Conservation (phyloP, 441 rosid species). For the Populus hybrid region DNA sequence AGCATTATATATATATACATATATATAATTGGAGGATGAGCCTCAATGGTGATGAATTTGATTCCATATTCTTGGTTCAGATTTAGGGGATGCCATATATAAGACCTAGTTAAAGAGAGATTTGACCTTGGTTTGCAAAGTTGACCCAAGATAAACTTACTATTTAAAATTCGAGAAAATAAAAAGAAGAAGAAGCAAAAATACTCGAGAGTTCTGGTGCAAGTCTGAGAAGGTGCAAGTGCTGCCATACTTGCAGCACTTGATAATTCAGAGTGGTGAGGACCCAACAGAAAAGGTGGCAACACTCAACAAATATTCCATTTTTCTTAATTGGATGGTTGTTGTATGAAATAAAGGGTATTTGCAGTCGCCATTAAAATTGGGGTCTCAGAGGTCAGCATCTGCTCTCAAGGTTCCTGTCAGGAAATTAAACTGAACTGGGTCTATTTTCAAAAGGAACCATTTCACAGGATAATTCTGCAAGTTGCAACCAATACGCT, state of each 20-base stretch:
- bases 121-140: not conserved
- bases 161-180: too few relatives aligned
- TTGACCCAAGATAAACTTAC: not conserved
- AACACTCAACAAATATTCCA: not conserved
- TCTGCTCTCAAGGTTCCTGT: not conserved
- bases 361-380: slow-evolving; percentile 13
- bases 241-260: too few relatives aligned
- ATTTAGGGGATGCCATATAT: too few relatives aligned
- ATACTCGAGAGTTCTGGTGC: not conserved
- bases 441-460: not conserved
- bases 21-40: not conserved
- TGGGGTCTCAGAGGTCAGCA: not conserved
- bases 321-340: slow-evolving; percentile 25
- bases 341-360: slow-evolving; percentile 27
- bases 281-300: not conserved
- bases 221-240: not conserved
- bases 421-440: not conserved
- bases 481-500: not conserved
- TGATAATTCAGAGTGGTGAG: not conserved
- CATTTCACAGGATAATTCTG: not conserved
- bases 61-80: not conserved
- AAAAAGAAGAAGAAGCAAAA: too few relatives aligned
- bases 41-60: not conserved
- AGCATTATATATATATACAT: too few relatives aligned
- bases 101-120: not conserved